Evolutionary conservation across 192 early-diverging fungal genomes (phyloP).

Genomic region (Phlyctochytrium bullatum): DNA sequence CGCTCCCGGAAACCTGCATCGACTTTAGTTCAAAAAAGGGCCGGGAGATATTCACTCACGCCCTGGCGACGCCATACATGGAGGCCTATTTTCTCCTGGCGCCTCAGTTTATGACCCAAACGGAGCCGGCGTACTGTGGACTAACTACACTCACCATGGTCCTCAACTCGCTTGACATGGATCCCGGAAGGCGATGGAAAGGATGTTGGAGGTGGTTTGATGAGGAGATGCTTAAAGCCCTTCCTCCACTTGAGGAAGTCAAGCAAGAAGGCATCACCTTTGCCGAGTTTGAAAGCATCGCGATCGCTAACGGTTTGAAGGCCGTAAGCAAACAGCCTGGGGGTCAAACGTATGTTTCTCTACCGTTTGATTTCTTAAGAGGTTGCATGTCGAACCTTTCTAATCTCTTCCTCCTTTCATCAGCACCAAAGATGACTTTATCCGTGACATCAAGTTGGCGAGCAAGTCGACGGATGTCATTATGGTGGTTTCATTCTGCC

Average conservation of each 20-base stretch:
- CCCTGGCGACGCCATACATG: slow-evolving; percentile 23
- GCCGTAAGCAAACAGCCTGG: slow-evolving; percentile 23
- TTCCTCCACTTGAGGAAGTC: slow-evolving; percentile 32
- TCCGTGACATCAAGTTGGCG: slow-evolving; percentile 28
- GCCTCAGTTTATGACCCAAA: slow-evolving; percentile 39
- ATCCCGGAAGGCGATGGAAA: slow-evolving; percentile 45
- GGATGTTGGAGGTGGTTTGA: slow-evolving; percentile 48
- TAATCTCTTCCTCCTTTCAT: neutral
- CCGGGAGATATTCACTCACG: slow-evolving; percentile 26
- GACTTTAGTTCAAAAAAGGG: slow-evolving; percentile 29
- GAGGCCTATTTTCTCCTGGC: slow-evolving; percentile 39
- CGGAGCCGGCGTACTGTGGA: slow-evolving; percentile 47
- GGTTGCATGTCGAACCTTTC: neutral
- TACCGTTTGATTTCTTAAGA: slow-evolving; percentile 6
- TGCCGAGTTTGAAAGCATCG: slow-evolving; percentile 35
- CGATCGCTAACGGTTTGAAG: slow-evolving; percentile 38
- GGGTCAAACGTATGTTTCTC: slow-evolving; percentile 18
- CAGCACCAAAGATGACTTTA: slow-evolving; percentile 32
- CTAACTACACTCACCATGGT: slow-evolving; percentile 41
- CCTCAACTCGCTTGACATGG: slow-evolving; percentile 42
- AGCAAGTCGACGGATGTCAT: slow-evolving; percentile 24
- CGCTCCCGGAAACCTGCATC: slow-evolving; percentile 34
- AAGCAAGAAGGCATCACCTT: slow-evolving; percentile 39
- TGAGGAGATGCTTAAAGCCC: slow-evolving; percentile 39
- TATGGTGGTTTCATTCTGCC: slow-evolving; percentile 39